Evolutionary conservation across 2,329 filamentous ascomycete species (phyloP), one percentile per base, ranked within the genome.

Genomic region (Fusarium decemcellulare): DNA sequence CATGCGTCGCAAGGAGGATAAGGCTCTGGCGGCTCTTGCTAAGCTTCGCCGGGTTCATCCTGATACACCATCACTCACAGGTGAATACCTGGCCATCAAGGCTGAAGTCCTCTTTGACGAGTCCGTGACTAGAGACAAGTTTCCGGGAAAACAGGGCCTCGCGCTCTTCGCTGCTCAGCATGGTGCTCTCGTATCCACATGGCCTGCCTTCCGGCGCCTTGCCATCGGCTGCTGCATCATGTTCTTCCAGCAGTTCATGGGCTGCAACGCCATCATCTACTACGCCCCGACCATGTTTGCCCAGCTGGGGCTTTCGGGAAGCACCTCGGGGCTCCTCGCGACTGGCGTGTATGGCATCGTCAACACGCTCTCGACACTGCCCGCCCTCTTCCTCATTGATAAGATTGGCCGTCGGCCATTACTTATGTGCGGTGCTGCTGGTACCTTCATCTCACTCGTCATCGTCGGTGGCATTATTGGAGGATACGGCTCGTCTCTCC

Each of bases 381-480:
- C 81, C 0, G 80, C 81, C 0, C 69, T 88, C 43, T 83, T 86
- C 53, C 82, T 84, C 59, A 87, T 88, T 40, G 87, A 88, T 56
- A 81, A 77, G 15, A 80, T 86, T 12, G 90, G 90, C 23, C 84
- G 91, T 59, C 89, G 90, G 56, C 87, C 89, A 64, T 81, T 92
- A 30, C 84, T 92, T 61, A 88, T 92, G 67, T 81, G 84, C 29
- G 91, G 90, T 69, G 88, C 84, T 23, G 80, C 90, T 16, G 90
- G 89, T 9, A 92, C 91, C 84, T 87, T 82, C n/a, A 72, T 87
- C 6, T 91, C 84, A n/a, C 84, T 87, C 37, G 84, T 85, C 54
- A 79, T 85, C 18, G 86, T 87, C 14, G 86, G 84, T 18, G 84
- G 80, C 6, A 78, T 87, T 23, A 81, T 88, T 66, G 85, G 82